Evolutionary conservation across 2,329 filamentous ascomycete species (phyloP), one percentile per base, ranked within the genome.

Genomic region (Fusarium azukiicola): DNA sequence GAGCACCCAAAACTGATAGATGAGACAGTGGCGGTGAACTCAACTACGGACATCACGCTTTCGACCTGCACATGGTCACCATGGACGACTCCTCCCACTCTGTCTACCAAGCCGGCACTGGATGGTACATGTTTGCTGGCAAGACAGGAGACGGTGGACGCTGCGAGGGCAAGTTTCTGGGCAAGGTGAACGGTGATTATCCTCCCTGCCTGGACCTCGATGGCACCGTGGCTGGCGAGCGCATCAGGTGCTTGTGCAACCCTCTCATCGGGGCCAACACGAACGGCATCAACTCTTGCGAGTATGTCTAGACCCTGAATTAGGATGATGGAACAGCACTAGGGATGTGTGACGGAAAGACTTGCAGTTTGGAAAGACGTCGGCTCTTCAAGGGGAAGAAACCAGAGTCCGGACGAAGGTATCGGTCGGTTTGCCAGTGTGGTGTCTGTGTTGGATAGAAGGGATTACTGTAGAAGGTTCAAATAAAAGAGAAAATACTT

Each of bases 81-180:
- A 75, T 75, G 74, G 74, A 75, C n/a, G 74, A 75, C 71, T 47
- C 70, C 42, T 67, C 21, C 27, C 74, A 75, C 27, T 75, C 74
- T 3, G 74, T 75, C 8, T 75, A 75, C 42, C 74, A 75, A 42
- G 74, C 74, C 2, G 74, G 74, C 11, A 67, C 67, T 11, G 9
- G 17, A 2, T 75, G 74, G 74, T 75, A 73, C 8, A 49, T 75
- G 3, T 75, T 73, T 21, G 71, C 54, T 27, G 70, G 74, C 17
- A 75, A 75, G 70, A 67, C 67, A 6, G 49, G 44, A 38, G 61
- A 75, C 27, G 70, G 70, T 23, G 74, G 74, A 12, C 23, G 54
- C 12, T 75, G 74, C 16, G 40, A 66, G n/a, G 74, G 74, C 14
- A 71, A 75, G 23, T 63, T 52, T 6, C 49, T 75, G 19, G 74